A percentile compares a stretch with the other conserved stretches of the same genome.
These are phyloP conservation scores for Yarrowia sp. DNA, from an alignment of 805 yeast species.

Conservation along the genomic window DNA sequence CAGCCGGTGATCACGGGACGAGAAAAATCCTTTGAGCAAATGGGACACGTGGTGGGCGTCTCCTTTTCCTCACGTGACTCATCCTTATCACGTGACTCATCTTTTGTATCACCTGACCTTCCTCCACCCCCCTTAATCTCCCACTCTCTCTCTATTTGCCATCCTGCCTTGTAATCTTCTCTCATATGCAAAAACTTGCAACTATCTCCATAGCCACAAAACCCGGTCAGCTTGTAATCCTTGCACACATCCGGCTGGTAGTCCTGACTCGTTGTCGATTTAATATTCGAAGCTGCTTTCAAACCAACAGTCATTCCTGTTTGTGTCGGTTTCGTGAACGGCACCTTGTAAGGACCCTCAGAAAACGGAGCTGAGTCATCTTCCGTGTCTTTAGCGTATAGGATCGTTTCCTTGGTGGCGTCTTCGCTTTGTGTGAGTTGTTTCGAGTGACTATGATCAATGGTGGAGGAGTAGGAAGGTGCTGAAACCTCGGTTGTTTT, in stretches of 20 bases:
- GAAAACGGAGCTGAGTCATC: not conserved
- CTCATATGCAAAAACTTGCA: constrained; percentile 93
- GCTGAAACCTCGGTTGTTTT: not conserved
- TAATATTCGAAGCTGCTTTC: constrained; percentile 56
- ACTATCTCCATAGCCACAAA: constrained; percentile 96
- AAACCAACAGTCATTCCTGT: constrained; percentile 49
- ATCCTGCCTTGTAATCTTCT: constrained; percentile 79
- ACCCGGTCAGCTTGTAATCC: constrained; percentile 88
- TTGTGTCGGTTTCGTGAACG: not conserved
- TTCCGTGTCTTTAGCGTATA: constrained; percentile 1
- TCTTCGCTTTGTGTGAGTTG: not conserved
- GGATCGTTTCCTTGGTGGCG: constrained; percentile 27
- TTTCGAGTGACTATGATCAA: constrained; percentile 1
- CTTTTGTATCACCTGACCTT: constrained; percentile 40
- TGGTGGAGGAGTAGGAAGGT: constrained; percentile 13
- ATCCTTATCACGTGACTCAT: not conserved
- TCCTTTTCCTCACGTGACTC: constrained; percentile 54
- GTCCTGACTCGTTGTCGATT: constrained; percentile 75
- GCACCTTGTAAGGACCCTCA: constrained; percentile 18
- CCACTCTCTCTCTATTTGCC: constrained; percentile 77
- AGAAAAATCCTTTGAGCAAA: constrained; percentile 70
- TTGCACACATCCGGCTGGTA: constrained; percentile 95
- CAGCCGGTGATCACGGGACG: constrained; percentile 67
- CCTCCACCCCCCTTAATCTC: constrained; percentile 49
- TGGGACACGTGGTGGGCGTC: constrained; percentile 56